Evolutionary conservation across 129 eudicot genomes (phyloP).

Genomic region (Centrapalus pauciflorus): DNA sequence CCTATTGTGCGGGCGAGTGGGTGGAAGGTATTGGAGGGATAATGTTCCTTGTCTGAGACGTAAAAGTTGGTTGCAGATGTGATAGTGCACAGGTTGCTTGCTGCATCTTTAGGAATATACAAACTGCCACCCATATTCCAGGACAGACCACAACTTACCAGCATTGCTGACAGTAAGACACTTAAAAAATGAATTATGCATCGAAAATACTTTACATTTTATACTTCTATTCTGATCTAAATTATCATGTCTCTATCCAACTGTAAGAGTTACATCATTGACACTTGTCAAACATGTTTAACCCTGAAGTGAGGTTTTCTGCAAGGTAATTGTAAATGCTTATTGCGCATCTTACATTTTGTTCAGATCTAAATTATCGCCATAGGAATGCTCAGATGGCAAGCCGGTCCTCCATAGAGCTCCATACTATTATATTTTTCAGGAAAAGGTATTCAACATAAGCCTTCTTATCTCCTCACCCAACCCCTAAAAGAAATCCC

Average conservation of each 20-base stretch:
- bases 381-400: constrained; percentile 99
- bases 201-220: neutral
- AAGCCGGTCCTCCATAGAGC: constrained; percentile 95
- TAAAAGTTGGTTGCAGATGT: constrained; percentile 66
- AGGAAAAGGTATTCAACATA: constrained; percentile 53
- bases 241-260: neutral
- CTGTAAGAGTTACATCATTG: neutral
- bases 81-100: constrained; percentile 95
- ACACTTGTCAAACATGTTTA: neutral
- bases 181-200: neutral
- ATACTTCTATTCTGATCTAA: neutral
- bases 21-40: neutral
- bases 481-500: too few species aligned
- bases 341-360: neutral
- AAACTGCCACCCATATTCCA: constrained; percentile 78
- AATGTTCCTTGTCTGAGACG: neutral
- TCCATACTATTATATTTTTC: constrained; percentile 84
- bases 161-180: constrained; percentile 86
- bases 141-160: constrained; percentile 83
- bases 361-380: constrained; percentile 83
- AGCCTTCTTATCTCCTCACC: neutral
- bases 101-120: constrained; percentile 90
- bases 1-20: neutral
- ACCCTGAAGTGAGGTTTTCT: neutral
- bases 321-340: neutral